A percentile compares a stretch with the other conserved stretches of the same genome.
phyloP scores from a whole-genome alignment of 768 basidiomycete species.

The Tylopilus felleus region DNA sequence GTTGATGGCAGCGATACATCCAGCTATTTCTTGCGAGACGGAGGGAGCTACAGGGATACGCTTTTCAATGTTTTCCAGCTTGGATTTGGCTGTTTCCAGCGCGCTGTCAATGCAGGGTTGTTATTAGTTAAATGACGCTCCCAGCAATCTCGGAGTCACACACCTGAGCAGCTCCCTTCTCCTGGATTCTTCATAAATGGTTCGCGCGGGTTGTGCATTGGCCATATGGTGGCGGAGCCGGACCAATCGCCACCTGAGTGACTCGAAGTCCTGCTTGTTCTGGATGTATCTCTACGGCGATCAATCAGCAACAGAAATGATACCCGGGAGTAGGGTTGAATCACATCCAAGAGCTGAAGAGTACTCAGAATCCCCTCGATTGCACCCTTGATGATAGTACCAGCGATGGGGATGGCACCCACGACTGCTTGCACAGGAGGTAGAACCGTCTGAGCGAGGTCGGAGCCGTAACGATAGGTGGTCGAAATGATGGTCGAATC shows the following conservation, averaged over 20 bases:
- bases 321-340: not conserved
- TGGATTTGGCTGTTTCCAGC: not conserved
- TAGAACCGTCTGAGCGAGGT: too few species aligned
- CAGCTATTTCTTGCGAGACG: not conserved
- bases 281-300: not conserved
- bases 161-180: not conserved
- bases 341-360: too few species aligned
- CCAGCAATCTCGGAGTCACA: too few species aligned
- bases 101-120: not conserved
- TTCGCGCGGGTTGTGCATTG: not conserved
- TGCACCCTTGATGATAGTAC: too few species aligned
- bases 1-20: not conserved
- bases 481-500: too few species aligned
- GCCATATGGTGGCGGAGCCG: not conserved
- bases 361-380: too few species aligned
- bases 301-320: not conserved
- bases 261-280: conserved; percentile 3
- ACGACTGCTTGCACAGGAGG: too few species aligned
- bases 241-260: not conserved
- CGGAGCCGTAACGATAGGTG: too few species aligned
- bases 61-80: not conserved
- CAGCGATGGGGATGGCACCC: too few species aligned
- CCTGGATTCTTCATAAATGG: not conserved
- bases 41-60: not conserved
- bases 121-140: too few species aligned